Base-by-base conservation (phyloP, 352 stramenopile genomes). In the Phytophthora brassicae region DNA sequence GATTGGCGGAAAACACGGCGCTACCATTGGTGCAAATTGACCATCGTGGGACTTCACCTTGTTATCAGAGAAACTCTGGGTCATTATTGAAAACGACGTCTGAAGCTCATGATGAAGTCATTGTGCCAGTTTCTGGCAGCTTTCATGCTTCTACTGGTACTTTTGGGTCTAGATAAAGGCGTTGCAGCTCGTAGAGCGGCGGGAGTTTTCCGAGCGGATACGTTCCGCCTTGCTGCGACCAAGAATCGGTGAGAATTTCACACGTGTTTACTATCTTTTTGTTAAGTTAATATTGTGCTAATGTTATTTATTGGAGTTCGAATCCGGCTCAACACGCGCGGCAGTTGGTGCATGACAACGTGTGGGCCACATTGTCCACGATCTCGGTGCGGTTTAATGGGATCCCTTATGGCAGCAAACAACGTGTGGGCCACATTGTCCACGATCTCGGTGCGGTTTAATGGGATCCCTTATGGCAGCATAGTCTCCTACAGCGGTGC, bases 401-500 rank as follows among this genome's bases (percentile, higher is more conserved):
- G 33, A 57, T 78, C 6, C n/a, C n/a, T n/a, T n/a, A n/a, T n/a
- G n/a, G n/a, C n/a, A n/a, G n/a, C n/a, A n/a, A n/a, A 72, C 22
- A 90, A 90, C 58, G 58, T 72, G 29, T 92, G 83, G 83, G 75
- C 67, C 29, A 89, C 77, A 16, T 66, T 92, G 45, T 73, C 80
- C 23, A 90, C 83, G 8, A 71, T 84, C 44, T 90, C 80, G 33
- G 60, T 81, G 52, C 68, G 82, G 29, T 87, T 84, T 46, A 49
- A 72, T 33, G 83, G 83, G 33, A 57, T 78, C 6, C 76, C 83
- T 0, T 88, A 76, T 43, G 79, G 57, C 54, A 81, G 69, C 61
- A 71, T 77, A 6, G 76, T 88, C 16, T 92, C 80, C 22, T 92
- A 87, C 67, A 90, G 80, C 56, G 83, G 82, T 90, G 61, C 1